A percentile compares a stretch with the other conserved stretches of the same genome.
Conservation (phyloP, 164 flowering plant genomes). For the Liquidambar formosana region DNA sequence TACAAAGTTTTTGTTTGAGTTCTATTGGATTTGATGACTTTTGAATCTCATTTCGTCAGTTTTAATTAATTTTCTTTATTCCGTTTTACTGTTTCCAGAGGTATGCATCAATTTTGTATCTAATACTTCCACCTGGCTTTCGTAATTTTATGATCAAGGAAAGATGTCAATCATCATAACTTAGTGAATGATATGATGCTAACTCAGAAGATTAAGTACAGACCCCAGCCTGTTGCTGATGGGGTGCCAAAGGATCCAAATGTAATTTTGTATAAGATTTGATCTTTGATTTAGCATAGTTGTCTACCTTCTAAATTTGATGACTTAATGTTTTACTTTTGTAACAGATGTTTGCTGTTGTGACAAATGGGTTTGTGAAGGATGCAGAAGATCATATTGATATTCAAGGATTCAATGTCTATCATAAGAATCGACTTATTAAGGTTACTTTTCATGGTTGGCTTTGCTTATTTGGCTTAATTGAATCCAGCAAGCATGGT, state of each 20-base stretch:
- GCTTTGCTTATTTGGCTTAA: background rate
- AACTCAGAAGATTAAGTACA: constrained; percentile 48
- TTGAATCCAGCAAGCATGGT: background rate
- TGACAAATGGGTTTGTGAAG: constrained; percentile 40
- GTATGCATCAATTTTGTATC: constrained; percentile 83
- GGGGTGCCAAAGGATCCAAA: constrained; percentile 42
- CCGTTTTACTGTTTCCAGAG: constrained; percentile 44
- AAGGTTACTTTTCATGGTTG: too few species aligned
- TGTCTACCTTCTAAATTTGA: background rate
- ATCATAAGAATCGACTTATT: constrained; percentile 47
- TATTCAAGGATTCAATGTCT: constrained; percentile 47
- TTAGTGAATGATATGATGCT: constrained; percentile 78
- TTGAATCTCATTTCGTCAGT: background rate
- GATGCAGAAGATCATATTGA: constrained; percentile 39
- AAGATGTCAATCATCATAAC: constrained; percentile 76
- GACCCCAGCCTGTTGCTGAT: constrained; percentile 48
- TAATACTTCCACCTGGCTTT: constrained; percentile 68
- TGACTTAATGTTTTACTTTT: constrained; percentile 1
- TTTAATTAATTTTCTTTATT: background rate
- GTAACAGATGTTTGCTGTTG: constrained; percentile 31
- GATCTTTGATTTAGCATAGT: background rate
- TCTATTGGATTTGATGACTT: too few species aligned
- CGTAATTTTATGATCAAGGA: constrained; percentile 66
- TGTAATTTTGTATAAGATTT: constrained; percentile 31
- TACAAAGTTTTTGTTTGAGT: background rate